Conservation (phyloP, 2,329 filamentous ascomycete species). For the Colletotrichum orchidophilum region DNA sequence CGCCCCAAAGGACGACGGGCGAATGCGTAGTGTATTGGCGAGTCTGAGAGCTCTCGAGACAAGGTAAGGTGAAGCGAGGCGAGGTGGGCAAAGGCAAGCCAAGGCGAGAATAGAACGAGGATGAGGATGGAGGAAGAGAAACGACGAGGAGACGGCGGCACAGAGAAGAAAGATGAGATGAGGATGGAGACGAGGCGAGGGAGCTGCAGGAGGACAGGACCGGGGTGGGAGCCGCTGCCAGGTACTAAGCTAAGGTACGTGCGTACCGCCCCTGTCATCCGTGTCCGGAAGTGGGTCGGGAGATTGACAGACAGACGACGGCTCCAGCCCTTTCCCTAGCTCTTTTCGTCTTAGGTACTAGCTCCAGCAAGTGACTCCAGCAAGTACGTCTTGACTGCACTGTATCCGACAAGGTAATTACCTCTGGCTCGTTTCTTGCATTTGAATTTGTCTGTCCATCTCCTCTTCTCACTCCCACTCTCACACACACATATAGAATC, state of each 20-base stretch:
- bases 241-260: constrained; percentile 26
- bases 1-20: constrained; percentile 1
- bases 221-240: background rate
- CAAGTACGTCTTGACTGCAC: background rate
- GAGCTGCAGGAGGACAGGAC: background rate
- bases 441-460: background rate
- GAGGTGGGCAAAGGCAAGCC: background rate
- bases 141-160: constrained; percentile 6
- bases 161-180: background rate
- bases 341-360: background rate
- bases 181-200: background rate
- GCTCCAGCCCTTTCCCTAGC: no score
- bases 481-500: background rate
- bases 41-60: background rate
- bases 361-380: background rate
- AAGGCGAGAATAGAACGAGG: background rate
- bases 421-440: background rate
- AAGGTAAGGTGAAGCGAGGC: background rate
- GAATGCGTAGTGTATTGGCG: constrained; percentile 3
- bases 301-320: constrained; percentile 26
- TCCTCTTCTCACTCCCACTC: background rate
- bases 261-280: constrained; percentile 10
- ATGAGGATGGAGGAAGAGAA: background rate
- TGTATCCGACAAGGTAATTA: background rate
- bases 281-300: constrained; percentile 21